Evolutionary conservation across 768 basidiomycete species (phyloP).

Genomic region (Termitomyces bulborhizus): DNA sequence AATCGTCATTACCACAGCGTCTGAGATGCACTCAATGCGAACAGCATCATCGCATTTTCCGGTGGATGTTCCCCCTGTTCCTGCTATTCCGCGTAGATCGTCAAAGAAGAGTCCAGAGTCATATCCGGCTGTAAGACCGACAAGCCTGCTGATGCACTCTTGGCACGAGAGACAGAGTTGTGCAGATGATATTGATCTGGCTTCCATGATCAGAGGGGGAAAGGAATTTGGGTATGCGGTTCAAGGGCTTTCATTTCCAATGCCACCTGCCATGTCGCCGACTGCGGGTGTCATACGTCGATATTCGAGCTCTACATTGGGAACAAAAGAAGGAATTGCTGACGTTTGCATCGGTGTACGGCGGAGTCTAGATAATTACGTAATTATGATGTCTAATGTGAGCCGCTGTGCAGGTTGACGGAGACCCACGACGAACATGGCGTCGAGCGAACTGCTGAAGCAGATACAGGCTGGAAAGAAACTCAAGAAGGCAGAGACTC

Average conservation of each 20-base stretch:
- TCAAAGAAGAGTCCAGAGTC: background rate
- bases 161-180: slow-evolving; percentile 9
- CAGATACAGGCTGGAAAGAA: slow-evolving; percentile 80
- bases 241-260: slow-evolving; percentile 7
- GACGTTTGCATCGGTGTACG: slow-evolving; percentile 9
- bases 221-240: slow-evolving; percentile 3
- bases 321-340: slow-evolving; percentile 4
- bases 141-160: slow-evolving; percentile 10
- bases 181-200: background rate
- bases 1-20: background rate
- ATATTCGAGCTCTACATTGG: slow-evolving; percentile 11
- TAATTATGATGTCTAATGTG: slow-evolving; percentile 1
- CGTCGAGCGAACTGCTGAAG: slow-evolving; percentile 59
- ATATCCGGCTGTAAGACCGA: background rate
- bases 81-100: background rate
- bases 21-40: background rate
- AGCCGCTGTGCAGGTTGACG: background rate
- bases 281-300: background rate
- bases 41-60: background rate
- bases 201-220: background rate
- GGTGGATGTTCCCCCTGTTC: background rate
- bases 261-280: slow-evolving; percentile 7
- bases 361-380: slow-evolving; percentile 3
- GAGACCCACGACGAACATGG: slow-evolving; percentile 37
- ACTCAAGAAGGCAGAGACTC: slow-evolving; percentile 78